Percentiles rank a stretch among this genome's conserved stretches.
Conservation (phyloP, 345 rosid genomes). For the Melaleuca alternifolia region DNA sequence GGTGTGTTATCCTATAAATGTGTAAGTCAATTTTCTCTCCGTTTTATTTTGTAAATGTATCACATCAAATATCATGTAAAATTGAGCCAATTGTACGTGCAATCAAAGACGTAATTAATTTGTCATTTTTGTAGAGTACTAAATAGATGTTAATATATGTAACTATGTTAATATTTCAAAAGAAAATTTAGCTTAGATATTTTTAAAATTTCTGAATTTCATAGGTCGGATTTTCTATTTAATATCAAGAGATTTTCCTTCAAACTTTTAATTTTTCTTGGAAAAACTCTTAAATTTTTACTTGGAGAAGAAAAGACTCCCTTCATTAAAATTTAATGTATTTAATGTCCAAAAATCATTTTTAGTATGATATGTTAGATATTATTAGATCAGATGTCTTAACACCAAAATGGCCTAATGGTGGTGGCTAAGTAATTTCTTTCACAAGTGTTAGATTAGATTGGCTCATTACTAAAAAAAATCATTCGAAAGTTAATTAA, state of each 20-base stretch:
- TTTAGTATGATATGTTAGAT: background rate
- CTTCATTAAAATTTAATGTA: background rate
- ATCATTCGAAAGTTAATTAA: background rate
- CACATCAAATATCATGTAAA: background rate
- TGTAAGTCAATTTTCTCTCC: background rate
- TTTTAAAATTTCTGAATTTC: background rate
- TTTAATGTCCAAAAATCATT: background rate
- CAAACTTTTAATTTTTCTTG: background rate
- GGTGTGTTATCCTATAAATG: background rate
- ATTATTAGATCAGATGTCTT: background rate
- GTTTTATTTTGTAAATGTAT: background rate
- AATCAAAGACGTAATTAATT: background rate
- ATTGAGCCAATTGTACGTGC: background rate
- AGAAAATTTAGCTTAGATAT: background rate
- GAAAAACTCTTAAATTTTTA: background rate
- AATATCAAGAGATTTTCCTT: background rate
- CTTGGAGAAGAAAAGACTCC: background rate
- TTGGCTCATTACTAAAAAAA: background rate
- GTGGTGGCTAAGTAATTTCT: background rate
- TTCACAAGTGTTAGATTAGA: background rate
- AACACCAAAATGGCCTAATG: background rate
- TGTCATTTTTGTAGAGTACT: background rate
- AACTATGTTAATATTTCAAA: background rate
- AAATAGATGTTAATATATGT: background rate
- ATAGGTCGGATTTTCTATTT: background rate